Evolutionary conservation across 1,284 basidiomycete species (phyloP).

Genomic region (Cerrena zonata): DNA sequence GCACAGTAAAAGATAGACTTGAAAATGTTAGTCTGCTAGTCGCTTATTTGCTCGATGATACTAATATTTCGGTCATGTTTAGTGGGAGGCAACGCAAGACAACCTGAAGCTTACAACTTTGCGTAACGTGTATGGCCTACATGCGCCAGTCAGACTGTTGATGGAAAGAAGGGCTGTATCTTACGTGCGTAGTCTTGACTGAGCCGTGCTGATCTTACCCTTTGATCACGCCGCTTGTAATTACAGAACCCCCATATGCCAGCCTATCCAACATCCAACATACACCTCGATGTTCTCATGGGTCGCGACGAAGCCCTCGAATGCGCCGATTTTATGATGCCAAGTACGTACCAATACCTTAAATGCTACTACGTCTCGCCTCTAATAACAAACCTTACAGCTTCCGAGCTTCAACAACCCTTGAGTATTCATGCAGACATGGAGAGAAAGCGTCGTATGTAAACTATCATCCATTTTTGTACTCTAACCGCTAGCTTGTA

Average conservation of each 20-base stretch:
- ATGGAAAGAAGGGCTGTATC: slow-evolving; percentile 92
- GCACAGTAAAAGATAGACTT: slow-evolving; percentile 56
- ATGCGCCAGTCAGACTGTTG: slow-evolving; percentile 79
- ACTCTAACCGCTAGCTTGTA: no score
- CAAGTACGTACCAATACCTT: slow-evolving; percentile 37
- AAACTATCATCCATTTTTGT: no score
- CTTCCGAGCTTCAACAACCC: slow-evolving; percentile 44
- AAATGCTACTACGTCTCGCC: background rate
- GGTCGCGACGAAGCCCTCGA: slow-evolving; percentile 82
- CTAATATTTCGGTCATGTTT: background rate
- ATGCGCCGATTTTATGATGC: slow-evolving; percentile 28
- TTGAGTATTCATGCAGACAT: slow-evolving; percentile 67
- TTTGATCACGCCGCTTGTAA: slow-evolving; percentile 1
- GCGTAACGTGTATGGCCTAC: slow-evolving; percentile 81
- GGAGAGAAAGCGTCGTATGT: slow-evolving; percentile 62
- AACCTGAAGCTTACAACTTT: slow-evolving; percentile 81
- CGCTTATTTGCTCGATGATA: background rate
- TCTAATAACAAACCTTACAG: slow-evolving; percentile 31
- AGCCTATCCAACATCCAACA: slow-evolving; percentile 61
- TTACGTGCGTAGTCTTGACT: slow-evolving; percentile 50
- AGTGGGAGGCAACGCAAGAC: slow-evolving; percentile 94
- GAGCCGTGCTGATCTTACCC: background rate
- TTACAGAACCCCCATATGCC: slow-evolving; percentile 60
- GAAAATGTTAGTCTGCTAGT: slow-evolving; percentile 50
- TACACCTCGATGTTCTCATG: slow-evolving; percentile 86